Evolutionary conservation across 352 stramenopile species (phyloP), one percentile per base, ranked within the genome.

Genomic region (Phytophthora citricola): DNA sequence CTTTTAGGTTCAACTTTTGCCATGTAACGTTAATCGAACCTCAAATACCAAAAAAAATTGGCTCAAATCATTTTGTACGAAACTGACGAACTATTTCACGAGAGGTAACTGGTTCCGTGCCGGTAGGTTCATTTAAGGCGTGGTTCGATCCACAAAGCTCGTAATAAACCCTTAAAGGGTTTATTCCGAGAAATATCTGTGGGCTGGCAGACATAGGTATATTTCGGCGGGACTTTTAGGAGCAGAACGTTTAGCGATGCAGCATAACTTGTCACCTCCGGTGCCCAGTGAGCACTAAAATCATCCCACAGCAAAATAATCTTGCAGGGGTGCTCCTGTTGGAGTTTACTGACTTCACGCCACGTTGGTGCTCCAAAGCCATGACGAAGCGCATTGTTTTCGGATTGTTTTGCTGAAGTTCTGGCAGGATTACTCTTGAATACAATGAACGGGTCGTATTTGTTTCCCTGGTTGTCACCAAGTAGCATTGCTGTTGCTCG

Each of bases 401-500:
- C 34, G 10, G 34, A 12, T 40, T 40, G 34, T 17, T 40, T 40
- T 40, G 10, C 6, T 15, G 10, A n/a, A 6, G 8, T 40, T 40
- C 34, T 40, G 34, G 43, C 43, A 2, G 54, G 43, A 3, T n/a
- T 32, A 27, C 43, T 62, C 20, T 53, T 62, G 17, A 62, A 62
- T 3, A 62, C 5, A 47, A 62, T 53, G n/a, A 62, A 62, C 2
- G 54, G 43, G 34, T 41, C 20, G 8, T 32, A 43, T 17, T 63
- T 63, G 2, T 17, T 48, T 9, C 55, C 55, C 8, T 3, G 8
- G 1, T 32, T 55, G 39, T 63, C 45, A 5, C 34, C 43, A 43
- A 55, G 34, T 6, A 63, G 34, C 36, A 63, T 54, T 20, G 49
- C 54, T 2, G 54, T 70, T 3, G 44, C 40, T 5, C 62, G 38